These are phyloP conservation scores for Akanthomyces lecanii DNA, from an alignment of 2,329 filamentous ascomycete genomes.

Conservation along the genomic window DNA sequence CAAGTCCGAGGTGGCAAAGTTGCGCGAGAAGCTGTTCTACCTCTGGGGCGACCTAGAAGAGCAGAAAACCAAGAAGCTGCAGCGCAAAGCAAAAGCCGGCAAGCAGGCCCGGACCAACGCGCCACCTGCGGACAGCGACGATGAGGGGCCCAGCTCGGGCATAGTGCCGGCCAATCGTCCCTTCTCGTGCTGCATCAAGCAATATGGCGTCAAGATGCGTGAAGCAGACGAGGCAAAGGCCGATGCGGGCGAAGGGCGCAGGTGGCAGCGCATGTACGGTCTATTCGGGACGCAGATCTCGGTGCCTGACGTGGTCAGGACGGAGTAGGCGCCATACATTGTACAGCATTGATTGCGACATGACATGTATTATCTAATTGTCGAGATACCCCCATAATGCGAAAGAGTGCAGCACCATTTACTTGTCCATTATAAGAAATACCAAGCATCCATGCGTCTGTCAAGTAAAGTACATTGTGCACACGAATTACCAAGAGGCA, in stretches of 20 bases:
- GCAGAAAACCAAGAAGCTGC: constrained; percentile 43
- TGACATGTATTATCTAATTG: background rate
- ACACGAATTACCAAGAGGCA: no score
- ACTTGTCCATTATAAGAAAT: no score
- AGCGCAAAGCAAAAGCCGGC: constrained; percentile 25
- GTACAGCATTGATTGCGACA: background rate
- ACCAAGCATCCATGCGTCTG: no score
- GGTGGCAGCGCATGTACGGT: constrained; percentile 61
- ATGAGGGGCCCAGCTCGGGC: constrained; percentile 19
- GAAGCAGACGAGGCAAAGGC: constrained; percentile 39
- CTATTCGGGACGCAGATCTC: constrained; percentile 46
- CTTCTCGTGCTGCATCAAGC: constrained; percentile 66
- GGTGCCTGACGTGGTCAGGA: background rate
- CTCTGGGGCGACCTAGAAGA: constrained; percentile 88
- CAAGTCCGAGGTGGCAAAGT: constrained; percentile 38
- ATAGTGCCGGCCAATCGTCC: constrained; percentile 48
- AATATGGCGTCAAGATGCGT: constrained; percentile 58
- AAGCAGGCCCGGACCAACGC: constrained; percentile 25
- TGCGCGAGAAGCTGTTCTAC: constrained; percentile 68
- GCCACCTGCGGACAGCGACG: constrained; percentile 37
- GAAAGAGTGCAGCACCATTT: background rate
- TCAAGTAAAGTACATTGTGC: no score
- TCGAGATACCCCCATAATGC: background rate
- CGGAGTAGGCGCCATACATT: background rate
- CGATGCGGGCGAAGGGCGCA: constrained; percentile 40